Percentiles rank a stretch among this genome's conserved stretches.
phyloP scores from a whole-genome alignment of 768 basidiomycete genomes.

The Tulasnella sp. region DNA sequence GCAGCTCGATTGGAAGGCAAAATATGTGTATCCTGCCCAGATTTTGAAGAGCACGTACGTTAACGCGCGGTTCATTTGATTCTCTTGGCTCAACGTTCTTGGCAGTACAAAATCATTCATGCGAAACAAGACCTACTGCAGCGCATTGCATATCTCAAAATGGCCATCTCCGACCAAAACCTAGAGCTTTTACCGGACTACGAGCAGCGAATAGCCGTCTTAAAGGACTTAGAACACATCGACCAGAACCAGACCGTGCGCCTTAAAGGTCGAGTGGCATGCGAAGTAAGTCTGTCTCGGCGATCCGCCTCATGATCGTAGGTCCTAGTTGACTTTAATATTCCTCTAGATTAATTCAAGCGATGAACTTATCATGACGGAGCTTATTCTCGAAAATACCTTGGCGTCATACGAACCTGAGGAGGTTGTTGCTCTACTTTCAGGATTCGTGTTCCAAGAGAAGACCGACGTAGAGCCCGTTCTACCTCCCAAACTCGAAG shows the following conservation, averaged over 20 bases:
- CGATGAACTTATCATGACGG: conserved; percentile 94
- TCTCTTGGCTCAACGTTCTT: background rate
- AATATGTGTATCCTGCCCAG: conserved; percentile 55
- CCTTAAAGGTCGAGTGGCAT: conserved; percentile 95
- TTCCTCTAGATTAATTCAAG: conserved; percentile 84
- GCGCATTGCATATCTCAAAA: conserved; percentile 71
- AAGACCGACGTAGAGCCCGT: conserved; percentile 88
- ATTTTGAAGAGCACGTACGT: conserved; percentile 69
- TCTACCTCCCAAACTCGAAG: conserved; percentile 71
- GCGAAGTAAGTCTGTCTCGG: conserved; percentile 61
- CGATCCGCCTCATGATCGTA: background rate
- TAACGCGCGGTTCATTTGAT: background rate
- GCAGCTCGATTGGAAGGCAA: conserved; percentile 43
- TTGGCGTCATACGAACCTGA: conserved; percentile 80
- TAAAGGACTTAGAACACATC: conserved; percentile 89
- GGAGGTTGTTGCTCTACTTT: conserved; percentile 93
- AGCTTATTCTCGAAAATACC: conserved; percentile 94
- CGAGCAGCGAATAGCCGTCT: conserved; percentile 85
- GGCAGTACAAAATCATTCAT: conserved; percentile 73
- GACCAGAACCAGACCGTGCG: conserved; percentile 93
- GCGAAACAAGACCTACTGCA: conserved; percentile 66
- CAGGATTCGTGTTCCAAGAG: conserved; percentile 97
- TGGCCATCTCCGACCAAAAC: conserved; percentile 93
- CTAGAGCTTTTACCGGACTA: conserved; percentile 95
- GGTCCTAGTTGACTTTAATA: background rate